Percentiles rank a stretch among this genome's conserved stretches.
phyloP scores from a whole-genome alignment of 805 yeast species.

The Nakazawaea ambrosiae region DNA sequence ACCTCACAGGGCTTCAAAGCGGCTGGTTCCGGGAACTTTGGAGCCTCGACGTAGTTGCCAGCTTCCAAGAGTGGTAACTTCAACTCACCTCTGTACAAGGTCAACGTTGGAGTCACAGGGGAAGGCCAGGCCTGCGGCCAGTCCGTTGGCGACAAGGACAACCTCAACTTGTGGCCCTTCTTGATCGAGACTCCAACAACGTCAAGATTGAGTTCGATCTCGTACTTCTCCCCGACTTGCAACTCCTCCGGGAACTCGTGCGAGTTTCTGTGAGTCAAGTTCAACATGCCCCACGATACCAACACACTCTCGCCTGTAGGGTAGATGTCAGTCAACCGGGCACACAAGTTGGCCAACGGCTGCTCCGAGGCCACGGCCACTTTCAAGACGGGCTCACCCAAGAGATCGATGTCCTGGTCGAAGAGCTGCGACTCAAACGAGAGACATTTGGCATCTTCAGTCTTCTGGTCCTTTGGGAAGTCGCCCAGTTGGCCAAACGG shows the following conservation, averaged over 20 bases:
- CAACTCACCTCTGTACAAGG: constrained; percentile 24
- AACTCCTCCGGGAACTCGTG: constrained; percentile 33
- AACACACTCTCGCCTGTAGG: constrained; percentile 31
- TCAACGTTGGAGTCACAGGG: constrained; percentile 31
- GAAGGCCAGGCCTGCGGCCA: constrained; percentile 45
- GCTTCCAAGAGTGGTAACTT: constrained; percentile 23
- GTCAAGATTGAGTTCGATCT: constrained; percentile 28
- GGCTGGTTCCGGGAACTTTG: constrained; percentile 23
- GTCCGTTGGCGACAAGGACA: constrained; percentile 36
- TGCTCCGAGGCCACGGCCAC: constrained; percentile 28
- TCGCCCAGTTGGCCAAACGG: constrained; percentile 41
- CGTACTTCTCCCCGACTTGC: constrained; percentile 24
- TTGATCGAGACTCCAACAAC: constrained; percentile 30
- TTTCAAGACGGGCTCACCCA: constrained; percentile 32
- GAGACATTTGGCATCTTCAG: constrained; percentile 33
- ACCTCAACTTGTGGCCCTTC: constrained; percentile 30
- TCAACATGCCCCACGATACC: constrained; percentile 40
- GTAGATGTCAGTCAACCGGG: constrained; percentile 32
- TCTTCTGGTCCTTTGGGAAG: constrained; percentile 36
- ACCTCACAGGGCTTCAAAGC: constrained; percentile 22
- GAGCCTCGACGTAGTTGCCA: constrained; percentile 15
- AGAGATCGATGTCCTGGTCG: constrained; percentile 18
- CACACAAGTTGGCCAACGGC: constrained; percentile 31
- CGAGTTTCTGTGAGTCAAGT: constrained; percentile 33
- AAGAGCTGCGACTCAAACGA: constrained; percentile 27